These are phyloP conservation scores for Cercophora newfieldiana DNA, from an alignment of 495 filamentous ascomycete species.

Conservation along the genomic window DNA sequence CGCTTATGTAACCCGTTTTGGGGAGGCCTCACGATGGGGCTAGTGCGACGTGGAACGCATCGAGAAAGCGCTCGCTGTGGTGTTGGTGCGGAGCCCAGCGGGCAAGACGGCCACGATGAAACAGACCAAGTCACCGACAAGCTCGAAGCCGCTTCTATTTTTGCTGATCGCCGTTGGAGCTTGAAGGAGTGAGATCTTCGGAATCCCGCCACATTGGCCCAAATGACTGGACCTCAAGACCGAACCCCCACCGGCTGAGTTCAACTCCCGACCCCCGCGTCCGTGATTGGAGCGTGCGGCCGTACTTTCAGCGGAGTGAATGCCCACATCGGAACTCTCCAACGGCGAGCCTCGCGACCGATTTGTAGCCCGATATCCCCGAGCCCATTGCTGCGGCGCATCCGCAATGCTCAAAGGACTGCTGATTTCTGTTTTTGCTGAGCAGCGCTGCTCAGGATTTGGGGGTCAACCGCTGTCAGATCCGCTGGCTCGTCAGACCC, in stretches of 20 bases:
- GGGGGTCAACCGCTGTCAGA: background rate
- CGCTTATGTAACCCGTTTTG: background rate
- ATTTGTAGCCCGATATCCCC: constrained; percentile 1
- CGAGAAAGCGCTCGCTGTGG: background rate
- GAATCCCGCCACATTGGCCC: constrained; percentile 1
- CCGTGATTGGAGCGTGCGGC: background rate
- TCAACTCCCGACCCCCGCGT: background rate
- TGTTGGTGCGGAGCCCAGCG: background rate
- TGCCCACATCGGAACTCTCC: constrained; percentile 1
- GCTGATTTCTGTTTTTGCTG: background rate
- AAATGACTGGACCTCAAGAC: background rate
- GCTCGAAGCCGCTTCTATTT: constrained; percentile 1
- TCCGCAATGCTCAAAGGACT: background rate
- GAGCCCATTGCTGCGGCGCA: background rate
- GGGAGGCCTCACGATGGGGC: constrained; percentile 4
- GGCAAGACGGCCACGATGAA: constrained; percentile 2
- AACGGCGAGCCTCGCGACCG: background rate
- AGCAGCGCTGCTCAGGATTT: too few relatives aligned
- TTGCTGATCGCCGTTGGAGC: background rate
- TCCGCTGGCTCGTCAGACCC: background rate
- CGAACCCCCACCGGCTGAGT: constrained; percentile 3
- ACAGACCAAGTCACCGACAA: background rate
- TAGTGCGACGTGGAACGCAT: background rate
- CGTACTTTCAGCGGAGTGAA: background rate
- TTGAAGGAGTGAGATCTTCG: background rate